Evolutionary conservation across 2,329 filamentous ascomycete species (phyloP), one percentile per base, ranked within the genome.

Genomic region (Didymella segeticola): DNA sequence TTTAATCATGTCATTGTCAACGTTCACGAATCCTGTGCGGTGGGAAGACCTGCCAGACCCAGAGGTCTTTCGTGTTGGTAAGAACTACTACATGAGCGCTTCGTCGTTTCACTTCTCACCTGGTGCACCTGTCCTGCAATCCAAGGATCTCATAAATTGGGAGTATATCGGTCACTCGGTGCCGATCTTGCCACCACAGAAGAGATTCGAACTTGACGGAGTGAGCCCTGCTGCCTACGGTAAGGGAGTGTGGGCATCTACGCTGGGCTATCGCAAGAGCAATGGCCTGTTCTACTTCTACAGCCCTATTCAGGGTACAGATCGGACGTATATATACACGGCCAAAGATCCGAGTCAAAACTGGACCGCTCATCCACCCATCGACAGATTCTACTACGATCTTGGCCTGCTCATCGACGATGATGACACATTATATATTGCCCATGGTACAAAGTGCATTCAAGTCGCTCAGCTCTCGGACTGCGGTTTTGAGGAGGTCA

Each of bases 391-490:
- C 61, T 83, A 81, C 59, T 85, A 85, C 53, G 83, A 85, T 64
- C 75, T 70, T 14, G 82, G 83, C 0, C 65, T 85, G 0, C 63
- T 84, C 11, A 76, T 85, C 19, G 82, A 85, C 39, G 80, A 83
- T 22, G 76, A 84, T 26, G 82, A 83, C 45, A 79, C 75, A 0
- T 80, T 84, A 75, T 85, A 84, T 43, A 78, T 85, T 0, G 80
- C 76, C 0, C 83, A 82, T 58, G 82, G 80, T 1, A 76, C n/a
- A n/a, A n/a, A n/a, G n/a, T n/a, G n/a, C n/a, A n/a, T n/a, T n/a
- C n/a, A n/a, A n/a, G n/a, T n/a, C n/a, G n/a, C n/a, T n/a, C n/a
- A n/a, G n/a, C n/a, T n/a, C n/a, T n/a, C n/a, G n/a, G n/a, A n/a
- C n/a, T n/a, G n/a, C n/a, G n/a, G n/a, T n/a, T n/a, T n/a, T n/a